Evolutionary conservation across 352 stramenopile genomes (phyloP), one percentile per base, ranked within the genome.

Genomic region (Globisporangium cystogenes): DNA sequence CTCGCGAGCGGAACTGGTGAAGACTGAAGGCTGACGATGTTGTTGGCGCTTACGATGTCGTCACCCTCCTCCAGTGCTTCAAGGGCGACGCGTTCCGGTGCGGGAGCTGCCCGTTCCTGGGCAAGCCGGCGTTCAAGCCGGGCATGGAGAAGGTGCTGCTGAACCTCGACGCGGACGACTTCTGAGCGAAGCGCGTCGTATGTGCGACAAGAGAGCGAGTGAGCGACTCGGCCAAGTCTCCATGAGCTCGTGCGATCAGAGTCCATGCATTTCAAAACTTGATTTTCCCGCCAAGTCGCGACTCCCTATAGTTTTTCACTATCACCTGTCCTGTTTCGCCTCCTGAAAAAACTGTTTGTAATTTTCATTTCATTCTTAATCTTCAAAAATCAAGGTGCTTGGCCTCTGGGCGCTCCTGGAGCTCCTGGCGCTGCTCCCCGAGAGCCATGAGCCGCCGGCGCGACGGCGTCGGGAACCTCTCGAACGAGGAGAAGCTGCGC

Each of bases 11-110:
- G 26, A 29, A 14, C 20, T 47, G 23, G 21, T 6, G 11, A 3
- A 48, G 4, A 31, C 12, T 31, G 15, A 49, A 8, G 42, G n/a
- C n/a, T n/a, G n/a, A n/a, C n/a, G n/a, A n/a, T n/a, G n/a, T n/a
- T n/a, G n/a, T n/a, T n/a, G n/a, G n/a, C n/a, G n/a, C n/a, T n/a
- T n/a, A n/a, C n/a, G 20, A 5, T 36, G 35, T 20, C 40, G 45
- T 24, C 12, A 40, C 10, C 46, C 15, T 65, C 8, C 51, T 90
- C 10, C 51, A 98, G 84, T 99, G 96, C 71, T 93, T 68, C 66
- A 97, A 98, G 70, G 96, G 96, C 47, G 96, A 99, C 69, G 96
- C 96, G 24, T 99, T 99, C 75, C 92, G 96, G 40, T 99, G 96
- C 65, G 95, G 91, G 10, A 87, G 77, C 51, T 99, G 96, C 72